Conservation (phyloP, 2,329 filamentous ascomycete species). For the Ophiostoma fasciatum region DNA sequence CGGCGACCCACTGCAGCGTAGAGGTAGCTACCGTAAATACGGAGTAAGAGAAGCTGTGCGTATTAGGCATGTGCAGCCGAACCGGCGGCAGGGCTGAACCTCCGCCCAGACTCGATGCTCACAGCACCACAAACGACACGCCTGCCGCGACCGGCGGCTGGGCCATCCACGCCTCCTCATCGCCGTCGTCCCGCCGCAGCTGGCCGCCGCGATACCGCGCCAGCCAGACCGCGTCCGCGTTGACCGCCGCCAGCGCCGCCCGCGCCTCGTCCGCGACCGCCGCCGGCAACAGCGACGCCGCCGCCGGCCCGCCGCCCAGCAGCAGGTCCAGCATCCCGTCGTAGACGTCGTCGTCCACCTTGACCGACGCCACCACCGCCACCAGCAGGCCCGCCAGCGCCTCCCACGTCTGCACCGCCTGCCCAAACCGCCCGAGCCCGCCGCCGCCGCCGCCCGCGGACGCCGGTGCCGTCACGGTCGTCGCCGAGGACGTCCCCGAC, state of each 20-base stretch:
- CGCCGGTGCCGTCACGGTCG: neutral
- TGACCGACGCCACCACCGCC: conserved; percentile 45
- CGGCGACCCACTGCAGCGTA: too few relatives aligned
- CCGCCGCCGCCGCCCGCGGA: conserved; percentile 10
- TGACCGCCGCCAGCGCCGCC: conserved; percentile 45
- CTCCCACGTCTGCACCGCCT: conserved; percentile 49
- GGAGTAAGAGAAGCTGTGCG: too few relatives aligned
- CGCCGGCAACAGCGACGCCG: conserved; percentile 20
- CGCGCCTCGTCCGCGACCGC: conserved; percentile 32
- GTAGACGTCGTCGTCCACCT: conserved; percentile 52
- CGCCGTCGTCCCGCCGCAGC: conserved; percentile 16
- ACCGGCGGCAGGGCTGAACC: too few relatives aligned
- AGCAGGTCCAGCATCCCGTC: conserved; percentile 56
- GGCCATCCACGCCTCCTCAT: conserved; percentile 16
- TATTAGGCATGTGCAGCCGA: too few relatives aligned
- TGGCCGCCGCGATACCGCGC: conserved; percentile 24
- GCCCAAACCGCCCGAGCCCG: conserved; percentile 43
- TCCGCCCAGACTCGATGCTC: too few relatives aligned
- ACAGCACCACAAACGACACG: conserved; percentile 1
- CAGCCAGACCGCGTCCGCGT: conserved; percentile 68
- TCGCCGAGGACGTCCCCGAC: conserved; percentile 5
- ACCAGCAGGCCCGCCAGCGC: conserved; percentile 44
- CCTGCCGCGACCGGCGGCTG: conserved; percentile 3
- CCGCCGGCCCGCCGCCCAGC: conserved; percentile 27
- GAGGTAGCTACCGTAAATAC: too few relatives aligned